These are phyloP conservation scores for Letharia columbiana DNA, from an alignment of 495 filamentous ascomycete genomes.

Conservation along the genomic window DNA sequence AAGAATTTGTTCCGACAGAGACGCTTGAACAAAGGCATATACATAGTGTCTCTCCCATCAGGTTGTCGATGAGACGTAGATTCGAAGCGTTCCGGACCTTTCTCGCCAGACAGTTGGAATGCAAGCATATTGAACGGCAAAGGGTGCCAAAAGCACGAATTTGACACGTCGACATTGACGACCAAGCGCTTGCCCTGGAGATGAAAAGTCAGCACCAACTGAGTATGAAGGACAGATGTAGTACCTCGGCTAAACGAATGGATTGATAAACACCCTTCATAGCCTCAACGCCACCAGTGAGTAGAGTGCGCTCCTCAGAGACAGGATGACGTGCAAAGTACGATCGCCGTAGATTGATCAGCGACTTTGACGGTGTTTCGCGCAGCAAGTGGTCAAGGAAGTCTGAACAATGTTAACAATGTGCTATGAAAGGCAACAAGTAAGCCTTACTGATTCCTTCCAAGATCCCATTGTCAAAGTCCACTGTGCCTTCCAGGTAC, in stretches of 20 bases:
- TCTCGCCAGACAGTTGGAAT: constrained; percentile 7
- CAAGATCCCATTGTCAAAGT: constrained; percentile 55
- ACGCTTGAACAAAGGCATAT: constrained; percentile 21
- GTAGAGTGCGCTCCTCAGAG: constrained; percentile 28
- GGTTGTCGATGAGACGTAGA: background rate
- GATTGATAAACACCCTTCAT: constrained; percentile 81
- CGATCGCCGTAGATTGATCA: constrained; percentile 61
- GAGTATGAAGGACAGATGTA: background rate
- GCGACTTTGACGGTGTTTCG: constrained; percentile 55
- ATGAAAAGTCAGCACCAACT: background rate
- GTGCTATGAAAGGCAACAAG: background rate
- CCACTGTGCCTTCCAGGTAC: constrained; percentile 53
- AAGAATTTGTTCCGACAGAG: constrained; percentile 53
- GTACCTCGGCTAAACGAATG: constrained; percentile 56
- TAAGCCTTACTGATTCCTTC: constrained; percentile 62
- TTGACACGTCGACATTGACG: constrained; percentile 77
- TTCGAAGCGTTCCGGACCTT: background rate
- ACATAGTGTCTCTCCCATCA: background rate
- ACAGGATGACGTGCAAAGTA: constrained; percentile 52
- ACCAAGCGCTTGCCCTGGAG: constrained; percentile 47
- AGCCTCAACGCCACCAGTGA: constrained; percentile 58
- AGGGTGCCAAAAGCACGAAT: constrained; percentile 60
- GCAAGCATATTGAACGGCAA: constrained; percentile 11
- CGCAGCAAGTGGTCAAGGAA: constrained; percentile 87
- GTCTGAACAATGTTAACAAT: constrained; percentile 34